Evolutionary conservation across 441 rosid genomes (phyloP).

Genomic region (Populus hybrid): DNA sequence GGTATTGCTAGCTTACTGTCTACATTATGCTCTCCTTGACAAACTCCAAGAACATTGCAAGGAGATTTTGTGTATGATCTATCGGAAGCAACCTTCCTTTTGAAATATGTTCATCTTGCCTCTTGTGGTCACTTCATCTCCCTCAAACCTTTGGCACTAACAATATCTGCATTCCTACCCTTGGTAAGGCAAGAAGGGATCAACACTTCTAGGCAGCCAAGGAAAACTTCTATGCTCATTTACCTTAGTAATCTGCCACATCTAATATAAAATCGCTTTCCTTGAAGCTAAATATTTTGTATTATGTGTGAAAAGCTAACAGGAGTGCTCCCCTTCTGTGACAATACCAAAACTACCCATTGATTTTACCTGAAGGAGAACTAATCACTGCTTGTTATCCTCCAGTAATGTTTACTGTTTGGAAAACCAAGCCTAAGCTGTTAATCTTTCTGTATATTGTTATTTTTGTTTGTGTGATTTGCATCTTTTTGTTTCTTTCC

Average conservation of each 20-base stretch:
- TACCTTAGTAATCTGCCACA: neutral
- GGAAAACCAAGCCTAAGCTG: neutral
- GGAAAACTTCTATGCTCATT: neutral
- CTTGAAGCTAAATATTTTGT: neutral
- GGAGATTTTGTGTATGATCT: neutral
- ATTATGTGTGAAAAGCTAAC: too few relatives aligned
- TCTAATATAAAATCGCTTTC: neutral
- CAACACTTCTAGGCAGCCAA: neutral
- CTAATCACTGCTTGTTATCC: neutral
- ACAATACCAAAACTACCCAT: neutral
- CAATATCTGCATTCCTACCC: neutral
- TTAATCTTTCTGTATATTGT: too few relatives aligned
- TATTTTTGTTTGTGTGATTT: neutral
- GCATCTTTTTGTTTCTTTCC: constrained; percentile 6
- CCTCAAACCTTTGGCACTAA: neutral
- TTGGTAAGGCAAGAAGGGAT: neutral
- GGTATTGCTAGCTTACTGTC: neutral
- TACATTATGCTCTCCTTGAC: neutral
- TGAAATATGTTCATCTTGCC: neutral
- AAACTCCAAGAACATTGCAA: neutral
- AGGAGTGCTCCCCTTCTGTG: neutral
- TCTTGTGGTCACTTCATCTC: neutral
- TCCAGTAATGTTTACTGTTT: neutral
- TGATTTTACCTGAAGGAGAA: neutral
- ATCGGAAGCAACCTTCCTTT: neutral